Percentiles rank a stretch among this genome's conserved stretches.
Conservation (phyloP, 2,329 filamentous ascomycete species). For the Epichloe elymi region DNA sequence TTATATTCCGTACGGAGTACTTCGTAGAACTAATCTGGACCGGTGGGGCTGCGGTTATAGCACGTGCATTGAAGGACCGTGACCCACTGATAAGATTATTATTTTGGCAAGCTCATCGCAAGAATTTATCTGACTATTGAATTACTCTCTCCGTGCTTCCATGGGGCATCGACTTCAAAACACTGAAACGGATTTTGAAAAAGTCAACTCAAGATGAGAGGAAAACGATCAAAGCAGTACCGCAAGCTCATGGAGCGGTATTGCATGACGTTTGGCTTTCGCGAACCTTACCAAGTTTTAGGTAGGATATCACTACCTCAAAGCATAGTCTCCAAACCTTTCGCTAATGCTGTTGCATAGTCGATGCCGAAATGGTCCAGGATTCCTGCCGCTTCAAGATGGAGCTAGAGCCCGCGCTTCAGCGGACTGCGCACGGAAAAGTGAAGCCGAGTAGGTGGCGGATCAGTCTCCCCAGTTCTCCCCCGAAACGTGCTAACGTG, state of each 20-base stretch:
- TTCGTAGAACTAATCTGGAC: neutral
- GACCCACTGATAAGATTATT: conserved; percentile 26
- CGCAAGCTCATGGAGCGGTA: conserved; percentile 89
- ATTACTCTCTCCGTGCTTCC: neutral
- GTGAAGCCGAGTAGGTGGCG: conserved; percentile 59
- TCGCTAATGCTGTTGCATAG: conserved; percentile 21
- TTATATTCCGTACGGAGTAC: no score
- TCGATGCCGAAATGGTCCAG: conserved; percentile 74
- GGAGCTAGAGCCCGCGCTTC: conserved; percentile 64
- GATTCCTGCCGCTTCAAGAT: conserved; percentile 79
- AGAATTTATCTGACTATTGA: neutral
- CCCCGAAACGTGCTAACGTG: conserved; percentile 11
- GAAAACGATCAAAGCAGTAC: conserved; percentile 41
- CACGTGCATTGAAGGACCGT: conserved; percentile 15
- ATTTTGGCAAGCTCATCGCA: conserved; percentile 7
- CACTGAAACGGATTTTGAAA: neutral
- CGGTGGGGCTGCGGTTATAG: conserved; percentile 16
- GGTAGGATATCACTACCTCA: conserved; percentile 28
- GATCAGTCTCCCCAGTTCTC: neutral
- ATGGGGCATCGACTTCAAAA: neutral
- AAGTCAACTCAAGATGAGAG: conserved; percentile 26
- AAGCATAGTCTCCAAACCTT: neutral
- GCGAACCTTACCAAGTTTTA: conserved; percentile 86
- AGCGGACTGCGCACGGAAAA: conserved; percentile 74
- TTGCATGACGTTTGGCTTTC: conserved; percentile 76